phyloP scores from a whole-genome alignment of 2,329 filamentous ascomycete species.

The Epichloe sibirici region DNA sequence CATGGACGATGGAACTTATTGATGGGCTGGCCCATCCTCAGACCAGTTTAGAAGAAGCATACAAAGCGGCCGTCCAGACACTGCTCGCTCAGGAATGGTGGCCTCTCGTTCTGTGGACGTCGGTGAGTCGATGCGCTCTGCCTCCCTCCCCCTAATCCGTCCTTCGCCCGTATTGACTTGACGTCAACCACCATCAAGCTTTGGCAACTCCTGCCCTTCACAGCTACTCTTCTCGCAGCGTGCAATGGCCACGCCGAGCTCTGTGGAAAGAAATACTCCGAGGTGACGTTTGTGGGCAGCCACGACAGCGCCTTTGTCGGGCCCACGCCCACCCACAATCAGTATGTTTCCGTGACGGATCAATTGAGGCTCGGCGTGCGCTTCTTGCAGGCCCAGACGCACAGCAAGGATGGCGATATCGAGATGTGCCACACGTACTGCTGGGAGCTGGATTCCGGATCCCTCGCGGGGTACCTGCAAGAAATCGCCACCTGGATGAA shows the following conservation, averaged over 20 bases:
- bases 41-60: not conserved
- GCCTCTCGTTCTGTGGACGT: slow-evolving; percentile 1
- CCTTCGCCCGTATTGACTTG: not conserved
- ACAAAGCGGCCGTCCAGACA: not conserved
- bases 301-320: slow-evolving; percentile 57
- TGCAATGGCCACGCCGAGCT: slow-evolving; percentile 48
- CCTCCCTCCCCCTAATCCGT: not conserved
- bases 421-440: slow-evolving; percentile 56
- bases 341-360: slow-evolving; percentile 42
- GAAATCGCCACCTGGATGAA: slow-evolving; percentile 50
- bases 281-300: slow-evolving; percentile 48
- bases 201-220: slow-evolving; percentile 10
- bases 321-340: slow-evolving; percentile 40
- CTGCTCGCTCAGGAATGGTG: slow-evolving; percentile 3
- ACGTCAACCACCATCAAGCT: slow-evolving; percentile 7
- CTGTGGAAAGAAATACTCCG: slow-evolving; percentile 45
- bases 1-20: slow-evolving; percentile 7
- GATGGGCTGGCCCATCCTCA: slow-evolving; percentile 7
- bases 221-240: slow-evolving; percentile 13
- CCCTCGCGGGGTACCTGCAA: slow-evolving; percentile 40
- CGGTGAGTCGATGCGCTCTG: slow-evolving; percentile 6
- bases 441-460: slow-evolving; percentile 44
- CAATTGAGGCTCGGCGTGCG: slow-evolving; percentile 52
- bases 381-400: slow-evolving; percentile 53
- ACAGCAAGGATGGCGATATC: slow-evolving; percentile 36